These are phyloP conservation scores for Hymenoscyphus fructigenus DNA, from an alignment of 2,329 filamentous ascomycete genomes.

Conservation along the genomic window DNA sequence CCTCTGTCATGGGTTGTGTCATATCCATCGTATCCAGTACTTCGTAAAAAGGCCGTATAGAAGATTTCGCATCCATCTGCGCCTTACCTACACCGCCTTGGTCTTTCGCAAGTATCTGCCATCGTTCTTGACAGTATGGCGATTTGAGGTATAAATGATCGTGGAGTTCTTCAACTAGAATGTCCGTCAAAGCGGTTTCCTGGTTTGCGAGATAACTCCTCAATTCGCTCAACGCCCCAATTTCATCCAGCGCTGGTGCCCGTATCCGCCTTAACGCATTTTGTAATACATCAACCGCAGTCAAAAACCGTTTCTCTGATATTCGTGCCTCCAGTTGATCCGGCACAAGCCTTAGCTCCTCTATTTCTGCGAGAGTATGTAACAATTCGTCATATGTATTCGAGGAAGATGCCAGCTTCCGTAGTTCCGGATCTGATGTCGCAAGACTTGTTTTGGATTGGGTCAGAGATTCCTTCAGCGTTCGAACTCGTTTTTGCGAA, in stretches of 20 bases:
- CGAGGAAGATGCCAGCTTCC: conserved; percentile 82
- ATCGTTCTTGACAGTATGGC: conserved; percentile 93
- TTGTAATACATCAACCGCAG: conserved; percentile 88
- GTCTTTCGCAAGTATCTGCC: conserved; percentile 77
- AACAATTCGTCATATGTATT: conserved; percentile 89
- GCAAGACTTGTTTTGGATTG: conserved; percentile 79
- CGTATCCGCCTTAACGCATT: conserved; percentile 80
- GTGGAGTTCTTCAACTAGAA: conserved; percentile 94
- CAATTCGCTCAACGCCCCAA: conserved; percentile 84
- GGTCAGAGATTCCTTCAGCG: conserved; percentile 78
- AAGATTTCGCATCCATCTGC: conserved; percentile 46
- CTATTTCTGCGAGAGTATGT: conserved; percentile 77
- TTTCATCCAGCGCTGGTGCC: conserved; percentile 85
- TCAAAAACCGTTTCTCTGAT: conserved; percentile 92
- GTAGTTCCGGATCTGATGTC: conserved; percentile 84
- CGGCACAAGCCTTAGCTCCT: conserved; percentile 84
- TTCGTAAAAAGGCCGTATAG: conserved; percentile 52
- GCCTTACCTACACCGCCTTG: conserved; percentile 50
- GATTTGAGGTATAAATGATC: conserved; percentile 97
- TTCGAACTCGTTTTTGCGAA: conserved; percentile 82
- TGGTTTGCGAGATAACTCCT: conserved; percentile 89
- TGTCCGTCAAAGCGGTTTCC: conserved; percentile 87
- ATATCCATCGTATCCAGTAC: conserved; percentile 62
- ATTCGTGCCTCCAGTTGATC: conserved; percentile 93
- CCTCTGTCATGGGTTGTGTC: conserved; percentile 68